Percentiles rank a stretch among this genome's conserved stretches.
Conservation (phyloP, 495 filamentous ascomycete species). For the Tuber aestivum region DNA sequence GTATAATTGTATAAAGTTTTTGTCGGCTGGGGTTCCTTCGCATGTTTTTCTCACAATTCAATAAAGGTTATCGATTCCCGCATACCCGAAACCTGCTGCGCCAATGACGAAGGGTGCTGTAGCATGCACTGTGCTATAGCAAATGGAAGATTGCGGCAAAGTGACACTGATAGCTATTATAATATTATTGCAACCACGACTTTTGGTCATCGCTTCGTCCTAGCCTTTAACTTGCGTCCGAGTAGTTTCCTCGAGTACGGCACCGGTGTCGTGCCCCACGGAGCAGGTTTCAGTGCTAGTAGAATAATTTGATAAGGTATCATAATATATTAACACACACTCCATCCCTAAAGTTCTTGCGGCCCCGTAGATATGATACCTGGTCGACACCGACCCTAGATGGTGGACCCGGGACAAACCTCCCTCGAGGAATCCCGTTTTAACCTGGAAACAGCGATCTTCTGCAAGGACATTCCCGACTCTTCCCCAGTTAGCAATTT, state of each 20-base stretch:
- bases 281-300: not conserved
- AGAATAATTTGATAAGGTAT: not conserved
- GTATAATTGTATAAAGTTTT: conserved; percentile 2
- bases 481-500: not conserved
- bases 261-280: not conserved
- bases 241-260: too few relatives aligned
- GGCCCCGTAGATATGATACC: not conserved
- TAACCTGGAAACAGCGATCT: not conserved
- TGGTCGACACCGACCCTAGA: not conserved
- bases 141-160: too few relatives aligned
- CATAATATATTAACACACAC: not conserved
- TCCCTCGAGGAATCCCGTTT: not conserved
- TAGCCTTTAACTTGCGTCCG: too few relatives aligned
- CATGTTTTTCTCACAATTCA: not conserved
- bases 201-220: too few relatives aligned
- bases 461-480: not conserved
- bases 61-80: not conserved
- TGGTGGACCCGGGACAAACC: not conserved
- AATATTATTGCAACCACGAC: too few relatives aligned
- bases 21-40: not conserved
- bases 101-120: not conserved
- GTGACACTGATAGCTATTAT: too few relatives aligned
- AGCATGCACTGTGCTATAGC: too few relatives aligned
- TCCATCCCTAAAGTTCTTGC: not conserved
- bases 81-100: not conserved